These are phyloP conservation scores for Apophysomyces ossiformis DNA, from an alignment of 371 early-diverging fungal species.

Conservation along the genomic window DNA sequence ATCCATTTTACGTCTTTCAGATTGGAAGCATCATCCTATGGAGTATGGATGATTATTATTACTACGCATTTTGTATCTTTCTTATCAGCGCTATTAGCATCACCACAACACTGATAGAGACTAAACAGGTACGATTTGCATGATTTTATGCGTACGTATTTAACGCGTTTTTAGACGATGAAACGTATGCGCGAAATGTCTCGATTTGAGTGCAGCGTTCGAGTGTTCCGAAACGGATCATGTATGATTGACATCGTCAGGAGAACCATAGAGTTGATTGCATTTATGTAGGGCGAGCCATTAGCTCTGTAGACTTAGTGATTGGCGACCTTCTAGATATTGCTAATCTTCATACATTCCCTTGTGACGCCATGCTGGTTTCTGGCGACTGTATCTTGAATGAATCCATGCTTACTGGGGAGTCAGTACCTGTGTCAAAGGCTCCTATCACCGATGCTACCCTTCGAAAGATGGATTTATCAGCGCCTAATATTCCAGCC, in stretches of 20 bases:
- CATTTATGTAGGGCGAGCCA: constrained; percentile 50
- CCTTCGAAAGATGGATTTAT: constrained; percentile 74
- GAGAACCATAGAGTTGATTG: too few relatives aligned
- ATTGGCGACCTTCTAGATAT: constrained; percentile 96
- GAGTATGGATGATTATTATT: constrained; percentile 94
- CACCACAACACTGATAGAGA: constrained; percentile 82
- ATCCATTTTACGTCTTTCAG: constrained; percentile 97
- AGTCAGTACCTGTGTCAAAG: constrained; percentile 80
- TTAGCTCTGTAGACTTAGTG: constrained; percentile 88
- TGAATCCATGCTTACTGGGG: constrained; percentile 99
- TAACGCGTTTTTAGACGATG: constrained; percentile 57
- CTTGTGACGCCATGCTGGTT: constrained; percentile 96
- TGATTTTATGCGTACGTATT: not conserved
- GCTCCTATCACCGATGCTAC: constrained; percentile 72
- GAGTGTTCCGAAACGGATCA: constrained; percentile 70
- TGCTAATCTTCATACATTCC: constrained; percentile 70
- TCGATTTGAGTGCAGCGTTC: constrained; percentile 79
- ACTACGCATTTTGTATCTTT: constrained; percentile 93
- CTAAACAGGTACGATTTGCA: constrained; percentile 62
- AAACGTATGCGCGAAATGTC: constrained; percentile 86
- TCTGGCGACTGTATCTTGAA: constrained; percentile 97
- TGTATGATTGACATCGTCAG: constrained; percentile 51
- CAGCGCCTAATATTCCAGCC: constrained; percentile 67
- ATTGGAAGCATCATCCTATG: constrained; percentile 89
- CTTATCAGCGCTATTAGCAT: constrained; percentile 82